Base-by-base conservation (phyloP, 495 filamentous ascomycete species). In the Pseudoneurospora amorphoporcata region DNA sequence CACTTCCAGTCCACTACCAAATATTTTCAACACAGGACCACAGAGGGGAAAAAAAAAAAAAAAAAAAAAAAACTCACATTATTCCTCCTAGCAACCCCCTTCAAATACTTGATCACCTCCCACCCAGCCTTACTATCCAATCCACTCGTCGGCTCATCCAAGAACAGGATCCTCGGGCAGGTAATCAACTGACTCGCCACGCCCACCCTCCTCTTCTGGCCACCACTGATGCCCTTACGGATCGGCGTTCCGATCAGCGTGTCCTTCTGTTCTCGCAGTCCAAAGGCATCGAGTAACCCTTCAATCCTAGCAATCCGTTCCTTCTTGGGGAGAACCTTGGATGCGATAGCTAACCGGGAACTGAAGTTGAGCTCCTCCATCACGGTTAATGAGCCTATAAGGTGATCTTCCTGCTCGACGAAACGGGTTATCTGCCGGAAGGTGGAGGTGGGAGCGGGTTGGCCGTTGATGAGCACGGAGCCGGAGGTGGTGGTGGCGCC, bases 391-490 rank as follows among this genome's bases (percentile, higher is more conserved):
- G 90, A 89, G 17, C 92, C 92, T 65, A 94, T 90, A 6, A 96
- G 83, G 4, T 91, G 88, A 84, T 96, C 92, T 71, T 94, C 92
- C 81, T 95, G 92, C 85, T 96, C 92, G 14, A 96, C 92, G 77
- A 92, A 94, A 23, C 88, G 87, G 68, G 83, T 88, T 70, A 92
- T 82, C 32, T 84, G 81, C 16, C 84, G 81, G 74, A 89, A 85
- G 32, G 75, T 74, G 23, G 78, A 70, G 8, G 82, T 79, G 3
- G 83, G 77, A 32, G 77, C 76, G 0, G 71, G 75, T 42, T 12
- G 17, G 41, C 90, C 90, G 77, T 93, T 92, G 73, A 93, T 81
- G 68, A 85, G 84, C 69, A 87, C 80, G 2, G 83, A 74, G 32
- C 86, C 86, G 2, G 74, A 58, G 41, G 72, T 68, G 38, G 73